A percentile compares a stretch with the other conserved stretches of the same genome.
These are phyloP conservation scores for Clonostachys chloroleuca DNA, from an alignment of 2,329 filamentous ascomycete genomes.

Conservation along the genomic window DNA sequence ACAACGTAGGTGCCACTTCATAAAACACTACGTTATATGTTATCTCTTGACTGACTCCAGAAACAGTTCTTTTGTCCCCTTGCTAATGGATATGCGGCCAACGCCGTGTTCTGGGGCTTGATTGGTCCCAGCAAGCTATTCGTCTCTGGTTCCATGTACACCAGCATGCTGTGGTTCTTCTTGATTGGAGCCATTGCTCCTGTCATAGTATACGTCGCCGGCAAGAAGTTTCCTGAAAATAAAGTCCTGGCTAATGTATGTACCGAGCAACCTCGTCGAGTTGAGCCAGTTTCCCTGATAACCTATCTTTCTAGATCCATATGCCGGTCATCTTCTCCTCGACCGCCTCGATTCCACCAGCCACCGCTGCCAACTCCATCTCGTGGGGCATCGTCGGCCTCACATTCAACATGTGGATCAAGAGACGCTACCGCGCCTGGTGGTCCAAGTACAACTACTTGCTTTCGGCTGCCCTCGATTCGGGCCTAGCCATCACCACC, in stretches of 20 bases:
- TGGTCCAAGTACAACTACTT: conserved; percentile 39
- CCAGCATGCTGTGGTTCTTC: conserved; percentile 49
- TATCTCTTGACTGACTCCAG: no score
- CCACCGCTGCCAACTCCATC: conserved; percentile 50
- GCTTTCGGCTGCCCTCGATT: no score
- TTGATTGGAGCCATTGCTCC: conserved; percentile 45
- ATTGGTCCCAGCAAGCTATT: conserved; percentile 37
- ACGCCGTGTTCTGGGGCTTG: conserved; percentile 58
- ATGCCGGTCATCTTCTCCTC: conserved; percentile 50
- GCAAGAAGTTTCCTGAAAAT: conserved; percentile 40
- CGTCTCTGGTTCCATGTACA: conserved; percentile 33
- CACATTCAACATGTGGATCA: conserved; percentile 50
- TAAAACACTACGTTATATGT: no score
- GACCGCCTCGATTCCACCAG: conserved; percentile 44
- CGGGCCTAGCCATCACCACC: no score
- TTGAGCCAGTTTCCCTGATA: no score
- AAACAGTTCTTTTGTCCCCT: conserved; percentile 46
- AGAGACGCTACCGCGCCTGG: conserved; percentile 45
- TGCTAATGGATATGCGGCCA: conserved; percentile 56
- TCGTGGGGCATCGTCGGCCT: conserved; percentile 51
- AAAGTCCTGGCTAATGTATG: conserved; percentile 20
- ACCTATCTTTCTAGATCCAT: conserved; percentile 31
- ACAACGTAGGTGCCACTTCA: conserved; percentile 18
- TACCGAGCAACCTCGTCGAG: no score
- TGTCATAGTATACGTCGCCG: conserved; percentile 40